Evolutionary conservation across 768 basidiomycete species (phyloP), one percentile per base, ranked within the genome.

Genomic region (Leccinum aurantiacum): DNA sequence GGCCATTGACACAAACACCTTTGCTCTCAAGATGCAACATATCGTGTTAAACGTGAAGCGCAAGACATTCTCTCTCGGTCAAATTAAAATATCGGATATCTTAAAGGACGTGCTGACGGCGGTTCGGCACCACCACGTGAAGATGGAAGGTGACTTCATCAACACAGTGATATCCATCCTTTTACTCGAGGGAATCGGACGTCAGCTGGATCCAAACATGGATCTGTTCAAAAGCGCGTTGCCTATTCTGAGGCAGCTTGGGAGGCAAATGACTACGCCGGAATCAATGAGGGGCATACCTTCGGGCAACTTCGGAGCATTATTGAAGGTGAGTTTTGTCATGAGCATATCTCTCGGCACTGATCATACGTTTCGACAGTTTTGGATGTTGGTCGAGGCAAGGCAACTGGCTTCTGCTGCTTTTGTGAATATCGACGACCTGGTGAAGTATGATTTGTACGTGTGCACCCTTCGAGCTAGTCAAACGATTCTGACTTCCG

Each of bases 141-240:
- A 93, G 79, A 91, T 99, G 88, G 96, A 99, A 76, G 94, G 89
- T 14, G 97, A 98, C 73, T 99, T 99, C 71, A 88, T 98, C 70
- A 99, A 99, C 75, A 98, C 97, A 0, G 94, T 99, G 60, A 90
- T 99, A 60, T 92, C 91, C 10, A 93, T 98, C 58, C 75, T 99
- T 56, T 74, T 99, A 44, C 78, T 99, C 56, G 97, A 99, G 75
- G 97, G 97, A 1, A 98, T 99, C 65, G 97, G 97, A 22, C 78
- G 96, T 60, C 94, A 90, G 76, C 73, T 99, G 63, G 95, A 99
- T 75, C 95, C 97, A 2, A 80, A 82, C 13, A 76, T 98, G 74
- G 97, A 99, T 76, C 73, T 99, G 60, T 98, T 99, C 81, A 94
- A 95, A 70, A 93, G 91, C 76, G 91, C 96, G 22, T 71, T 98